Evolutionary conservation across 1,139 yeast genomes (phyloP).

Genomic region (Blastobotrys petasosporus): DNA sequence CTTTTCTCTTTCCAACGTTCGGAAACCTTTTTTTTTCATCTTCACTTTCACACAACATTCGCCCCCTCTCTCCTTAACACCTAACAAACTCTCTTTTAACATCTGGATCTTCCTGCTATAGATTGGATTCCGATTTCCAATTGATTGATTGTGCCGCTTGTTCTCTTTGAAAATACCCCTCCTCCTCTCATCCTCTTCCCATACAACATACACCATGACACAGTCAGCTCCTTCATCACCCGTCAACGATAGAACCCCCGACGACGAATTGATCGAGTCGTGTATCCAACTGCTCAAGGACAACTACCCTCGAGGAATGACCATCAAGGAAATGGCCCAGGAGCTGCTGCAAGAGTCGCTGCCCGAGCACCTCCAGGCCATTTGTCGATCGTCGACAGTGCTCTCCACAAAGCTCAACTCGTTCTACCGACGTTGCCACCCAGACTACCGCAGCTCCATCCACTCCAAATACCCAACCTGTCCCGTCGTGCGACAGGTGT

Average conservation of each 20-base stretch:
- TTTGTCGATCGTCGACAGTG: constrained; percentile 30
- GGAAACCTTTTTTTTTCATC: too few species aligned
- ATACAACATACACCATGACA: not conserved
- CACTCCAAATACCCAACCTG: constrained; percentile 20
- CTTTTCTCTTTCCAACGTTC: too few species aligned
- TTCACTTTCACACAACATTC: too few species aligned
- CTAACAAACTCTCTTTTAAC: not conserved
- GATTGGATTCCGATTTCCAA: too few species aligned
- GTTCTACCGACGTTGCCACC: constrained; percentile 29
- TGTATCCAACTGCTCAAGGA: constrained; percentile 25
- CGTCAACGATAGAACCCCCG: constrained; percentile 15
- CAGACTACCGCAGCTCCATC: constrained; percentile 16
- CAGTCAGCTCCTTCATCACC: not conserved
- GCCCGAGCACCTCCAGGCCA: constrained; percentile 16
- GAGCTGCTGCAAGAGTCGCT: constrained; percentile 17
- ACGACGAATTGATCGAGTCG: constrained; percentile 21
- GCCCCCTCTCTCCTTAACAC: not conserved
- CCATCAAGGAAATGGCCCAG: constrained; percentile 29
- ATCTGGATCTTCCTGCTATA: not conserved
- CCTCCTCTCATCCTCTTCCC: not conserved
- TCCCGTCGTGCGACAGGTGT: constrained; percentile 26
- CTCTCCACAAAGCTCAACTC: constrained; percentile 33
- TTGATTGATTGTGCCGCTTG: too few species aligned
- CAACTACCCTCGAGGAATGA: constrained; percentile 26
- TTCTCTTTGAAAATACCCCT: not conserved